A percentile compares a stretch with the other conserved stretches of the same genome.
Evolutionary conservation across 1,139 yeast genomes (phyloP).

Genomic region (Spencermartinsiella ligniputridi): DNA sequence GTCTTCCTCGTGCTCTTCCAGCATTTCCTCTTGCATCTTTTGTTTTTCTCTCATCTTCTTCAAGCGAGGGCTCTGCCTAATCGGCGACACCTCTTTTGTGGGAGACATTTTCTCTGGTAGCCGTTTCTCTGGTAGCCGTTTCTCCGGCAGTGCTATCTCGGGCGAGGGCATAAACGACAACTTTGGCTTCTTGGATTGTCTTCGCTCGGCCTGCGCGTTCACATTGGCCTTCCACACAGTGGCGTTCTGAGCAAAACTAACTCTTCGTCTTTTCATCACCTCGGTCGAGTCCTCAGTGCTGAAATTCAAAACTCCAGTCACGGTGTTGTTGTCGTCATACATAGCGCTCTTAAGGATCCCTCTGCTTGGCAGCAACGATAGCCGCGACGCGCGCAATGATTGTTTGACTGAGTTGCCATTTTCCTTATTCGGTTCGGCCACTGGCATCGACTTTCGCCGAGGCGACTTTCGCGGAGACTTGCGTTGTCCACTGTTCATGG

Average conservation of each 20-base stretch:
- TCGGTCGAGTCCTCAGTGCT: slow-evolving; percentile 13
- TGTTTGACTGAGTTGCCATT: background rate
- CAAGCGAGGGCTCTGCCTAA: background rate
- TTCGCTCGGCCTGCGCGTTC: background rate
- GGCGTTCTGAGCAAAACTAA: slow-evolving; percentile 49
- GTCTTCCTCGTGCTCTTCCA: background rate
- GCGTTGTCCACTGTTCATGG: background rate
- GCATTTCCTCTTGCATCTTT: slow-evolving; percentile 1
- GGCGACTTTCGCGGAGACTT: slow-evolving; percentile 3
- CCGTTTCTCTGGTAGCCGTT: slow-evolving; percentile 7
- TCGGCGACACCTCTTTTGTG: slow-evolving; percentile 8
- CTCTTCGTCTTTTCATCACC: slow-evolving; percentile 33
- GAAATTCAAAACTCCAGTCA: slow-evolving; percentile 23
- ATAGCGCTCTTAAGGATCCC: slow-evolving; percentile 21
- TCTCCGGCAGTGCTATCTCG: slow-evolving; percentile 7
- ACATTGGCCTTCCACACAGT: slow-evolving; percentile 36
- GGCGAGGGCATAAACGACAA: slow-evolving; percentile 11
- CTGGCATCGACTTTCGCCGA: slow-evolving; percentile 6
- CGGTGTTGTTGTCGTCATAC: slow-evolving; percentile 23
- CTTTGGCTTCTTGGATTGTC: slow-evolving; percentile 1
- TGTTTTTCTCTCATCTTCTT: background rate
- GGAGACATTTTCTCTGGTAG: slow-evolving; percentile 10
- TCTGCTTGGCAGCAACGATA: slow-evolving; percentile 19
- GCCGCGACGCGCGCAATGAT: slow-evolving; percentile 10
- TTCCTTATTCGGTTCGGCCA: background rate